Evolutionary conservation across 108 stramenopile species (phyloP), one percentile per base, ranked within the genome.

Genomic region (Epithemia pelagica): DNA sequence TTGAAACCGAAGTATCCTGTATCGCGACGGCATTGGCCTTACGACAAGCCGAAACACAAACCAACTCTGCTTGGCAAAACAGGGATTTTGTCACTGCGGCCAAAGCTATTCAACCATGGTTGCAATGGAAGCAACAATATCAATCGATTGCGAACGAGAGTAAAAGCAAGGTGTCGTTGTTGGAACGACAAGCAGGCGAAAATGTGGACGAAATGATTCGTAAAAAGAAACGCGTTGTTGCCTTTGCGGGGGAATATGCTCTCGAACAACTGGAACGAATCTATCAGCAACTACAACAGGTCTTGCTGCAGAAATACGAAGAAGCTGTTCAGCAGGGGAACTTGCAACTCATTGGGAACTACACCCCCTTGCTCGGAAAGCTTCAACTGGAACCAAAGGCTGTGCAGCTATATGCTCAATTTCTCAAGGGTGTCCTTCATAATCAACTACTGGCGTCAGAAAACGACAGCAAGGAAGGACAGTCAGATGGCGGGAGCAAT

Each of bases 301-400:
- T 74, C 10, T 53, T 94, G 2, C 69, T 82, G 69, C 78, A 89
- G 56, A 30, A 74, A 23, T 94, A 85, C 65, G 78, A 89, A 64
- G 27, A 22, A 0, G 89, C 89, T 1, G 88, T 90, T 0, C 58
- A 73, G n/a, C 22, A 77, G 1, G 69, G 69, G 10, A 72, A 94
- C 73, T 62, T 94, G 46, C 58, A 68, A 33, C 55, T 57, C 19
- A 62, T 94, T 52, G 79, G 79, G 15, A 79, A 84, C 29, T 59
- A 89, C 0, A 90, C 89, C 0, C 93, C 93, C 1, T 57, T 94
- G 27, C 67, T 89, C 7, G 77, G 77, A 33, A 81, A 79, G 77
- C 74, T 94, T 54, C 78, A 84, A 30, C 68, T 89, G 78, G 93
- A 85, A 66, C 72, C 79, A 15, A 63, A 86, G 73, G 88, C 84